These are phyloP conservation scores for Pichia manshurica DNA, from an alignment of 805 yeast species.

Conservation along the genomic window DNA sequence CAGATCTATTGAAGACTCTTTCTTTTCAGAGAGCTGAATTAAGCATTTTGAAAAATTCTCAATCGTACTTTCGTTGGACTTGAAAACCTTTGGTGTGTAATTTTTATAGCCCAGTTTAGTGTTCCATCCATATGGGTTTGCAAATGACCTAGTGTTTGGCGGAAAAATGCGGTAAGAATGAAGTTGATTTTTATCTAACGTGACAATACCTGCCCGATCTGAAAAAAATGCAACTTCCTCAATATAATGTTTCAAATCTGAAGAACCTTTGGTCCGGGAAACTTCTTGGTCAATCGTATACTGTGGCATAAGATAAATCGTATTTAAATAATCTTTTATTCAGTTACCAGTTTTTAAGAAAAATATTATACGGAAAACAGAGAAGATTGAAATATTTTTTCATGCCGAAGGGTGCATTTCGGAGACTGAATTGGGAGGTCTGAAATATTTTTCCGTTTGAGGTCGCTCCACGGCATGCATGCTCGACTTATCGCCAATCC, in stretches of 20 bases:
- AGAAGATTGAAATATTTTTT: background rate
- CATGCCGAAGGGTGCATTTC: too few relatives aligned
- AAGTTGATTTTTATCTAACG: slow-evolving; percentile 6
- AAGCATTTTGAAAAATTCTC: slow-evolving; percentile 6
- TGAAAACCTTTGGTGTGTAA: slow-evolving; percentile 10
- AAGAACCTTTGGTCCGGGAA: background rate
- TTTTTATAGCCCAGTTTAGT: slow-evolving; percentile 6
- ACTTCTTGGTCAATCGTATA: background rate
- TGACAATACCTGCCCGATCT: slow-evolving; percentile 1
- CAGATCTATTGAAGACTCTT: background rate
- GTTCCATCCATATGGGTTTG: slow-evolving; percentile 9
- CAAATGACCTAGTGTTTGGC: background rate
- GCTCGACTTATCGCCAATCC: too few relatives aligned
- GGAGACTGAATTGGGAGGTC: too few relatives aligned
- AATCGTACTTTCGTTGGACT: slow-evolving; percentile 6
- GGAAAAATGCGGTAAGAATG: background rate
- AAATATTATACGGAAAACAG: too few relatives aligned
- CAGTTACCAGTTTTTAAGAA: too few relatives aligned
- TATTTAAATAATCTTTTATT: too few relatives aligned
- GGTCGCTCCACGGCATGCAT: too few relatives aligned
- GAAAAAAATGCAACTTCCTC: slow-evolving; percentile 12
- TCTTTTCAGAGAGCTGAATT: background rate
- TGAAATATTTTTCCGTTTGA: background rate
- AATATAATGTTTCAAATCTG: background rate
- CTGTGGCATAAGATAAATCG: background rate